Conservation (phyloP, 2,329 filamentous ascomycete genomes). For the Lachnellula hyalina region DNA sequence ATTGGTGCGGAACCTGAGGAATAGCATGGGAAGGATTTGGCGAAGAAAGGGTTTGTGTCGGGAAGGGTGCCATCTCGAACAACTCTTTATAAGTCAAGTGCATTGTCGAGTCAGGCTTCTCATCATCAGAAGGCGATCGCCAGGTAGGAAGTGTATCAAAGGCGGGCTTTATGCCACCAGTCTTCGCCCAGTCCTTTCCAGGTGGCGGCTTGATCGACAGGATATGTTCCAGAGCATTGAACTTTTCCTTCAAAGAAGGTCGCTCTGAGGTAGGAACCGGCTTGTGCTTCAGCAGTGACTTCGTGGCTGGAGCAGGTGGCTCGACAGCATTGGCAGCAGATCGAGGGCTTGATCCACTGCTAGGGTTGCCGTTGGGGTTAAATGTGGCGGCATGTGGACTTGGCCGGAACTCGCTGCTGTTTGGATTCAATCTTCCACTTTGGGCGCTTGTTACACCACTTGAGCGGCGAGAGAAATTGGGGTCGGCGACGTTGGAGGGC, state of each 20-base stretch:
- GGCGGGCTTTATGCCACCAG: conserved; percentile 76
- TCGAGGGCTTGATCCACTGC: conserved; percentile 66
- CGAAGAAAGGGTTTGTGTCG: conserved; percentile 54
- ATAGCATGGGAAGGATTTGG: conserved; percentile 65
- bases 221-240: conserved; percentile 57
- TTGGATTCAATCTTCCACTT: conserved; percentile 56
- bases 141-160: conserved; percentile 84
- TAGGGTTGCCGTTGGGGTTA: conserved; percentile 59
- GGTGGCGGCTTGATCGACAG: conserved; percentile 48
- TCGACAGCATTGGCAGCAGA: conserved; percentile 39
- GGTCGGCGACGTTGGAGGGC: conserved; percentile 54
- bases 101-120: conserved; percentile 65
- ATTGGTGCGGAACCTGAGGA: conserved; percentile 72
- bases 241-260: conserved; percentile 47
- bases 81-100: conserved; percentile 67
- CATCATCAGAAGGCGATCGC: conserved; percentile 64
- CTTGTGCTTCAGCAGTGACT: conserved; percentile 62
- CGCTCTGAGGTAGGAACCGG: conserved; percentile 54
- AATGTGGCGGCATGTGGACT: conserved; percentile 77
- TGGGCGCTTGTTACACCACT: conserved; percentile 48
- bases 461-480: conserved; percentile 48
- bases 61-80: conserved; percentile 64
- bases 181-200: conserved; percentile 63
- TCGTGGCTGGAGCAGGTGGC: conserved; percentile 35
- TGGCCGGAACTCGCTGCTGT: conserved; percentile 76